Conservation (phyloP, 2,329 filamentous ascomycete species). For the Chrysoporthe deuterocubensis region DNA sequence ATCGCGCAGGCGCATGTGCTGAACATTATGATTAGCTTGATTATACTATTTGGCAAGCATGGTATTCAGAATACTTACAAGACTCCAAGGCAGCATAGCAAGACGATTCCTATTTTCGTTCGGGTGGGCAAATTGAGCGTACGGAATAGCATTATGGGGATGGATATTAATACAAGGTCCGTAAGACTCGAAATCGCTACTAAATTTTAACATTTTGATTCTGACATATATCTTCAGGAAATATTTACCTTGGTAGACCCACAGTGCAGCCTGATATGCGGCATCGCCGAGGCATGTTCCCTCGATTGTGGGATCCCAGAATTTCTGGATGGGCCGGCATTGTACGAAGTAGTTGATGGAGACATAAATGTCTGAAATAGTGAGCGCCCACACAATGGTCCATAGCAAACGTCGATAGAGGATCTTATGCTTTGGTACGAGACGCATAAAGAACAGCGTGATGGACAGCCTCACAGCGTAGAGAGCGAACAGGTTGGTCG, state of each 20-base stretch:
- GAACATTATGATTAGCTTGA: not conserved
- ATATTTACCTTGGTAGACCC: not conserved
- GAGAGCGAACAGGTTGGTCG: slow-evolving; percentile 1
- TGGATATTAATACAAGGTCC: not conserved
- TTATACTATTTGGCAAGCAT: too few relatives aligned
- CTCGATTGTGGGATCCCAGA: not conserved
- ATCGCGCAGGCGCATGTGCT: slow-evolving; percentile 1
- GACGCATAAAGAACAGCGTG: slow-evolving; percentile 2
- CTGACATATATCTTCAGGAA: not conserved
- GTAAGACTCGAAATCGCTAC: not conserved
- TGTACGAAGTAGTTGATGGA: slow-evolving; percentile 5
- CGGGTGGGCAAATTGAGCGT: not conserved
- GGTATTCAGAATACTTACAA: not conserved
- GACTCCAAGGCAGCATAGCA: slow-evolving; percentile 1
- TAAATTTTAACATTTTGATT: not conserved
- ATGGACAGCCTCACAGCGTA: slow-evolving; percentile 2
- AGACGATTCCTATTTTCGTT: slow-evolving; percentile 1
- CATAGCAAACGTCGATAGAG: not conserved
- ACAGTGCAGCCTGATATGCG: not conserved
- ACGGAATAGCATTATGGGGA: slow-evolving; percentile 1
- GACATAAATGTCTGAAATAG: slow-evolving; percentile 5
- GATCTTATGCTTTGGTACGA: not conserved
- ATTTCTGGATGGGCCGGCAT: not conserved
- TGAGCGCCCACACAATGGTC: not conserved
- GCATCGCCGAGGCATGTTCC: slow-evolving; percentile 2